A percentile compares a stretch with the other conserved stretches of the same genome.
phyloP scores from a whole-genome alignment of 2,329 filamentous ascomycete species.

The Thelonectria blattea region DNA sequence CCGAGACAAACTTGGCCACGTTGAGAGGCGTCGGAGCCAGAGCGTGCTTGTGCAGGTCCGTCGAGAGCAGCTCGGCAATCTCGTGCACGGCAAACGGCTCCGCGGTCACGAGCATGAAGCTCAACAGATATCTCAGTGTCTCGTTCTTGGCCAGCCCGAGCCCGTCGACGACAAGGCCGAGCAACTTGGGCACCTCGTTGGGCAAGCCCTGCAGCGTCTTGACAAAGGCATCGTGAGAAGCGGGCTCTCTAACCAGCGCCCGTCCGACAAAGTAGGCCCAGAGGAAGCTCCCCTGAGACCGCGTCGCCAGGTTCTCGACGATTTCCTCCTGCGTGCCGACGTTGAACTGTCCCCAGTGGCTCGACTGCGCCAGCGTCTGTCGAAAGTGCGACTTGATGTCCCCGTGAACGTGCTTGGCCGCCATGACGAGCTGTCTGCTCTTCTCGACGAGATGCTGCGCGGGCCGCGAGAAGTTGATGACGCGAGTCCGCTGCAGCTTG shows the following conservation, averaged over 20 bases:
- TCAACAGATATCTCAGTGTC: slow-evolving; percentile 36
- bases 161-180: slow-evolving; percentile 17
- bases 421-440: slow-evolving; percentile 42
- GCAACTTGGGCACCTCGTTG: slow-evolving; percentile 20
- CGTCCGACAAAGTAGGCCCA: slow-evolving; percentile 45
- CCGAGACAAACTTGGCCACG: slow-evolving; percentile 25
- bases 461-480: slow-evolving; percentile 46
- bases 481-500: slow-evolving; percentile 37
- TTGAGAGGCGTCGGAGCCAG: slow-evolving; percentile 16
- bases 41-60: slow-evolving; percentile 27
- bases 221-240: slow-evolving; percentile 19
- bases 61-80: slow-evolving; percentile 43
- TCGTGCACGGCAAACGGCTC: slow-evolving; percentile 43
- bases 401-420: slow-evolving; percentile 39
- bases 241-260: slow-evolving; percentile 36
- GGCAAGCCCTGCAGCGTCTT: slow-evolving; percentile 19
- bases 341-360: slow-evolving; percentile 31
- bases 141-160: slow-evolving; percentile 27
- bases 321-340: slow-evolving; percentile 38
- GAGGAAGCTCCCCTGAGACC: slow-evolving; percentile 46
- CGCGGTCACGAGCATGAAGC: slow-evolving; percentile 44
- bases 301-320: slow-evolving; percentile 39
- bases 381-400: slow-evolving; percentile 42
- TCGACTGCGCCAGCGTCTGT: slow-evolving; percentile 25
- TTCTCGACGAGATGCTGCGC: slow-evolving; percentile 41